A percentile compares a stretch with the other conserved stretches of the same genome.
These are phyloP conservation scores for Pythium dissimile DNA, from an alignment of 352 stramenopile species.

Conservation along the genomic window DNA sequence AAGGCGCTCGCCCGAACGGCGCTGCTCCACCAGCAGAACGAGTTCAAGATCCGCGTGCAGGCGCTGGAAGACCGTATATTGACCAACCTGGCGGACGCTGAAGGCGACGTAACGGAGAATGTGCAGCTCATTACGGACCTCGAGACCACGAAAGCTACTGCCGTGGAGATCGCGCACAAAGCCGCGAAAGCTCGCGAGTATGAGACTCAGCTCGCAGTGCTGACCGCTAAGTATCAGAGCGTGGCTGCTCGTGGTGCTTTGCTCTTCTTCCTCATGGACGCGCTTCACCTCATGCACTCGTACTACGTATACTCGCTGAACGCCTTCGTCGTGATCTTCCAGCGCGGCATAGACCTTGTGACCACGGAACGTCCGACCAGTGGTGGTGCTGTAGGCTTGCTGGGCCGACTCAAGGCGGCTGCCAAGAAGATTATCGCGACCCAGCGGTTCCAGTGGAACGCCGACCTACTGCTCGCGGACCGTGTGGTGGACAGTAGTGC, in stretches of 20 bases:
- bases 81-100: conserved; percentile 71
- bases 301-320: conserved; percentile 96
- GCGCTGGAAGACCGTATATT: conserved; percentile 90
- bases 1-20: conserved; percentile 73
- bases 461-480: conserved; percentile 73
- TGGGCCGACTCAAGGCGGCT: conserved; percentile 70
- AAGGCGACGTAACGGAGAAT: conserved; percentile 92
- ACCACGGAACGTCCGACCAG: conserved; percentile 34
- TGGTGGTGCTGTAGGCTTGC: conserved; percentile 30
- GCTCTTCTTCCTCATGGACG: conserved; percentile 95
- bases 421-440: conserved; percentile 83
- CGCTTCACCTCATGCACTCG: conserved; percentile 89
- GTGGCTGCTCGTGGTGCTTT: conserved; percentile 90
- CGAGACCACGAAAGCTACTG: conserved; percentile 91
- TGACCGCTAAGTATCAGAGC: conserved; percentile 90
- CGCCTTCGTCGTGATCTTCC: conserved; percentile 94
- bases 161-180: conserved; percentile 79
- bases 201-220: conserved; percentile 76
- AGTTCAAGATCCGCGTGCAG: conserved; percentile 88
- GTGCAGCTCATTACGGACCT: conserved; percentile 94
- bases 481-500: conserved; percentile 49
- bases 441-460: conserved; percentile 86
- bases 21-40: conserved; percentile 87
- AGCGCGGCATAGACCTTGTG: conserved; percentile 92
- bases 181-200: conserved; percentile 73